Evolutionary conservation across 306 rosid species (phyloP).

Genomic region (Acacia confusa): DNA sequence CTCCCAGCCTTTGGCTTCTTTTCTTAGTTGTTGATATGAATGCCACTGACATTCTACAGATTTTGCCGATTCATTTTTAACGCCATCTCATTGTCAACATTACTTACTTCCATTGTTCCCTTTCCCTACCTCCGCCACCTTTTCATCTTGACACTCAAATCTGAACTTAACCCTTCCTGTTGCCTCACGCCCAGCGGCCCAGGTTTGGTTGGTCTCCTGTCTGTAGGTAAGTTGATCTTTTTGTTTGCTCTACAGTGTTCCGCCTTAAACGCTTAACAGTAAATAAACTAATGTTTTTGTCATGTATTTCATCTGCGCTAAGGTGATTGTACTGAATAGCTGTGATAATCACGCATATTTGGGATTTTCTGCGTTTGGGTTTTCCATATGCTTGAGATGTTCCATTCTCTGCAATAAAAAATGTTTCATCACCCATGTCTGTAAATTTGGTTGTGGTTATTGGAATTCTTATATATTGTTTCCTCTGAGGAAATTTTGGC

Average conservation of each 20-base stretch:
- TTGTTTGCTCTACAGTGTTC: background rate
- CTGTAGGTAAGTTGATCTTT: conserved; percentile 42
- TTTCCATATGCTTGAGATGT: conserved; percentile 14
- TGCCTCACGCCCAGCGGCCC: conserved; percentile 10
- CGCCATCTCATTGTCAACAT: conserved; percentile 5
- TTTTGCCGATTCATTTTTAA: conserved; percentile 35
- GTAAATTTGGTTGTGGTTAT: background rate
- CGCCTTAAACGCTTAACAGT: background rate
- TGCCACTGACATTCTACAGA: conserved; percentile 44
- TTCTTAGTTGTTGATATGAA: conserved; percentile 28
- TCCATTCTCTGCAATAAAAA: conserved; percentile 18
- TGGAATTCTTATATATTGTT: background rate
- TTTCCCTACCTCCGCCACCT: conserved; percentile 29
- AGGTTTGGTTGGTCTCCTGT: conserved; percentile 32
- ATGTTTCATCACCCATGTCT: conserved; percentile 47
- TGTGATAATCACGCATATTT: conserved; percentile 39
- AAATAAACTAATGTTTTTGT: background rate
- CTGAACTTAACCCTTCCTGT: conserved; percentile 7
- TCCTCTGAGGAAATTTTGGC: conserved; percentile 14
- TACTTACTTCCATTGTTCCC: background rate
- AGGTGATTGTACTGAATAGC: conserved; percentile 15
- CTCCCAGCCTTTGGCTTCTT: background rate
- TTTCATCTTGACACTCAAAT: conserved; percentile 22
- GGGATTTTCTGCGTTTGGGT: conserved; percentile 27
- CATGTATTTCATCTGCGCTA: background rate